Evolutionary conservation across 768 basidiomycete species (phyloP).

Genomic region (Pleurotus cornucopiae): DNA sequence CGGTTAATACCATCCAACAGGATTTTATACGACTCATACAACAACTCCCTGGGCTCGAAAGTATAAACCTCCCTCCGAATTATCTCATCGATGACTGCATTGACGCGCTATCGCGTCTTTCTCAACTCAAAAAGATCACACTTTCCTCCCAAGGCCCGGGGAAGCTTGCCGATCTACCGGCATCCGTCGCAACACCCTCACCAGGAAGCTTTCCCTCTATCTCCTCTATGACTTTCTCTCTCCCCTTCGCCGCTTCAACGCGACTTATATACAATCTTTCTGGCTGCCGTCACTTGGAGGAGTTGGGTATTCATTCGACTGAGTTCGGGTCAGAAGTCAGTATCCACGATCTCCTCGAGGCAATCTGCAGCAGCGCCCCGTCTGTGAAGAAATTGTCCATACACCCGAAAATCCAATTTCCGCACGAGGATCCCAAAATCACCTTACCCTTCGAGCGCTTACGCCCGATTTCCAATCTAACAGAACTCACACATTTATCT

Average conservation of each 20-base stretch:
- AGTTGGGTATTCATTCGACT: background rate
- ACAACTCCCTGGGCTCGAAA: background rate
- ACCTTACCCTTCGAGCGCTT: background rate
- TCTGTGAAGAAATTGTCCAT: background rate
- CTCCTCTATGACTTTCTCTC: background rate
- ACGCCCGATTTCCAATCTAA: background rate
- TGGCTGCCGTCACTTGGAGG: background rate
- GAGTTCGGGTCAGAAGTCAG: background rate
- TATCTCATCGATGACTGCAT: background rate
- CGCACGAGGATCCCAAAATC: background rate
- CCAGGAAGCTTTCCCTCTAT: too few relatives aligned
- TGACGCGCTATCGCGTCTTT: background rate
- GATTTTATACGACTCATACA: background rate
- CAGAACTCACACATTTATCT: background rate
- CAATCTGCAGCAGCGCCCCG: background rate
- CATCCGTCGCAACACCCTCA: background rate
- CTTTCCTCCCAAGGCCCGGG: background rate
- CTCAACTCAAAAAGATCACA: background rate
- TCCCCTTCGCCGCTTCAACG: background rate
- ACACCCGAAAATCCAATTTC: background rate
- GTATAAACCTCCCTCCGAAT: background rate
- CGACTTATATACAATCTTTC: background rate
- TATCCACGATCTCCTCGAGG: background rate
- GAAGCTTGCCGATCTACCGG: background rate
- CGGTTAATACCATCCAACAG: background rate